These are phyloP conservation scores for Eucalyptus curtisii DNA, from an alignment of 345 rosid genomes.

Conservation along the genomic window DNA sequence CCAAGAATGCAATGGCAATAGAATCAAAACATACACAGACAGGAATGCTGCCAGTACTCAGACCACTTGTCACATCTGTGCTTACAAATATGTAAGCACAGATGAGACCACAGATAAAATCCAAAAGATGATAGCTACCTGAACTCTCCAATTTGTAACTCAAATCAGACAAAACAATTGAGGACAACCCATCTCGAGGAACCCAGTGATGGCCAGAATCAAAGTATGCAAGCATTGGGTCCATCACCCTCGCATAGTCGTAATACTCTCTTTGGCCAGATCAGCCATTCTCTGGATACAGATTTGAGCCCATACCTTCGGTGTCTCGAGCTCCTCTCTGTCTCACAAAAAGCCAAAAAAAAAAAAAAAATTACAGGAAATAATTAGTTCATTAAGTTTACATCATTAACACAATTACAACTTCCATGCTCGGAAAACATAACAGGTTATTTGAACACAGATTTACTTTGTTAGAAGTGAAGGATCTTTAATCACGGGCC, in stretches of 20 bases:
- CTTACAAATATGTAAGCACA: neutral
- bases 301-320: constrained; percentile 88
- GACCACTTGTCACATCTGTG: neutral
- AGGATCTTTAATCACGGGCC: constrained; percentile 66
- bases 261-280: constrained; percentile 82
- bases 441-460: neutral
- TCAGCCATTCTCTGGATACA: constrained; percentile 92
- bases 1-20: neutral
- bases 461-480: constrained; percentile 67
- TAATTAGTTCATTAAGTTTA: neutral
- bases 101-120: neutral
- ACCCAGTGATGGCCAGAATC: constrained; percentile 70
- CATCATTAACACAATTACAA: neutral
- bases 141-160: constrained; percentile 52
- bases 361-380: neutral
- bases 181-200: constrained; percentile 65
- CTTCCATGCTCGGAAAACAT: neutral
- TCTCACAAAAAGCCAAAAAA: neutral
- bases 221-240: constrained; percentile 73
- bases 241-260: constrained; percentile 73
- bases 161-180: constrained; percentile 67
- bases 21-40: neutral
- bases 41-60: neutral
- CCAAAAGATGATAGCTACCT: constrained; percentile 17
- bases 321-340: constrained; percentile 86